Percentiles rank a stretch among this genome's conserved stretches.
Conservation (phyloP, 352 stramenopile genomes). For the Peronosclerospora sorghi region DNA sequence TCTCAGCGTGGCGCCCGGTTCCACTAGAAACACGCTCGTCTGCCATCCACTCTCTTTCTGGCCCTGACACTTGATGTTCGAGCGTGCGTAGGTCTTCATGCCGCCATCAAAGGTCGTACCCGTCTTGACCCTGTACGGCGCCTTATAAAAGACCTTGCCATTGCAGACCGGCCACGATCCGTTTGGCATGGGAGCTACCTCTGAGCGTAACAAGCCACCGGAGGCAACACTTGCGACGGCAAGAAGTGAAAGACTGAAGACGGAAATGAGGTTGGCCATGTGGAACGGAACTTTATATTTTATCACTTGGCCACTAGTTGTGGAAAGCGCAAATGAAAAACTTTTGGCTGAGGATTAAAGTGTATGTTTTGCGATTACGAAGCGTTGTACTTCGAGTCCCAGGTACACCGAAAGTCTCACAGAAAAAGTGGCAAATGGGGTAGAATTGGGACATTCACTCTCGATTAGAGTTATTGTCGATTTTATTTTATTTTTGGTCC, state of each 20-base stretch:
- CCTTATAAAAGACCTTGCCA: conserved; percentile 11
- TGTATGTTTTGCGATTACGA: too few relatives aligned
- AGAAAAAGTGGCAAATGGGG: too few relatives aligned
- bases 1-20: conserved; percentile 13
- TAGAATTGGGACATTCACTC: too few relatives aligned
- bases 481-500: too few relatives aligned
- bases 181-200: conserved; percentile 13
- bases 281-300: background rate
- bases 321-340: conserved; percentile 6
- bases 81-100: too few relatives aligned
- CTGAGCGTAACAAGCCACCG: conserved; percentile 11
- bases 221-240: conserved; percentile 5
- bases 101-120: background rate
- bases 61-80: too few relatives aligned
- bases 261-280: conserved; percentile 11
- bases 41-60: too few relatives aligned
- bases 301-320: conserved; percentile 1
- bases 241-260: conserved; percentile 3
- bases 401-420: too few relatives aligned
- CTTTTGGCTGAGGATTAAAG: background rate
- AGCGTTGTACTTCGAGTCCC: too few relatives aligned
- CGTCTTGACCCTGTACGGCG: conserved; percentile 23
- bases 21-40: conserved; percentile 26
- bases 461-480: too few relatives aligned
- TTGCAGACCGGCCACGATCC: conserved; percentile 18